A percentile compares a stretch with the other conserved stretches of the same genome.
Conservation (phyloP, 305 asterid species). For the Stenogyne calaminthoides region DNA sequence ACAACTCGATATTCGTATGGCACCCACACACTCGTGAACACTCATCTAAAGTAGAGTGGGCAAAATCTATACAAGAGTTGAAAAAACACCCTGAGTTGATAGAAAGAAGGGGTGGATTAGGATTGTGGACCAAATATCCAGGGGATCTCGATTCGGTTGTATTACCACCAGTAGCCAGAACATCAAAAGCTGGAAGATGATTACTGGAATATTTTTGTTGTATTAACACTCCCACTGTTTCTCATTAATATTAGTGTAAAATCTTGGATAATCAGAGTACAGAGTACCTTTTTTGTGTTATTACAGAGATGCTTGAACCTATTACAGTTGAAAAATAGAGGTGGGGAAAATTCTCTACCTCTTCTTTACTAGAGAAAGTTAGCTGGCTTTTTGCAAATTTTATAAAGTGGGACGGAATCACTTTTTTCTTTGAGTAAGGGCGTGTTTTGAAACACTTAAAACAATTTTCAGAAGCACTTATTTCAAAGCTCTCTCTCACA, state of each 20-base stretch:
- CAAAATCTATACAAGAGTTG: slow-evolving; percentile 70
- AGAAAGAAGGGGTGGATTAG: slow-evolving; percentile 94
- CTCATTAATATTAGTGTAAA: background rate
- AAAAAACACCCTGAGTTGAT: slow-evolving; percentile 71
- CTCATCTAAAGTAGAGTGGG: slow-evolving; percentile 96
- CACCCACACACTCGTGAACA: slow-evolving; percentile 93
- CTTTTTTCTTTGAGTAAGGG: too few species aligned
- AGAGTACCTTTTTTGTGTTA: too few species aligned
- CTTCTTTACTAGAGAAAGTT: too few species aligned
- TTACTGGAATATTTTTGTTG: slow-evolving; percentile 25
- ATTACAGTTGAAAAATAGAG: background rate
- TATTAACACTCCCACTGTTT: slow-evolving; percentile 15
- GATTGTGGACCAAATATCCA: slow-evolving; percentile 90
- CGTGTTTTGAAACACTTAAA: too few species aligned
- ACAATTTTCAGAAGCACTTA: too few species aligned
- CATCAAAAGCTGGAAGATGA: slow-evolving; percentile 96
- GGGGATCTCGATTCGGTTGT: slow-evolving; percentile 73
- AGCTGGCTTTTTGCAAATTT: too few species aligned
- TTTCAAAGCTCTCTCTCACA: too few species aligned
- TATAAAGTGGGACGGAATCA: too few species aligned
- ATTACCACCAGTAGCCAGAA: slow-evolving; percentile 77
- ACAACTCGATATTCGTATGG: slow-evolving; percentile 74
- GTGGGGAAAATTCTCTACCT: background rate
- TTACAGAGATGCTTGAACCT: too few species aligned
- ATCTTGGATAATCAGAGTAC: background rate